Evolutionary conservation across 2,329 filamentous ascomycete genomes (phyloP).

Genomic region (Aspergillus oerlinghausenensis): DNA sequence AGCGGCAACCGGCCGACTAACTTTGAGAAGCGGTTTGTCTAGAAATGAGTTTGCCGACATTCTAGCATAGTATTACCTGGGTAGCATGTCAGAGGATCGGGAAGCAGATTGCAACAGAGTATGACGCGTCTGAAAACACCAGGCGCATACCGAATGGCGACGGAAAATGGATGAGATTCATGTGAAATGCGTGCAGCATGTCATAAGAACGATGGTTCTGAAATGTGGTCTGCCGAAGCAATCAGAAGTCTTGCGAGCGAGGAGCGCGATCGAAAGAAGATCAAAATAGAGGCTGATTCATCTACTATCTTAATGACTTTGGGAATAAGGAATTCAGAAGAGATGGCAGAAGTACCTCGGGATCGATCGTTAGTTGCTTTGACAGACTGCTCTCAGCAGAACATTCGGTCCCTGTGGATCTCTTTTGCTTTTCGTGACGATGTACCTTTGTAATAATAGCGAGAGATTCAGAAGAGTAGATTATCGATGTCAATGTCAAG

Average conservation of each 20-base stretch:
- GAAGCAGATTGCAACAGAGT: background rate
- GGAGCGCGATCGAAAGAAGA: background rate
- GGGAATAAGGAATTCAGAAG: background rate
- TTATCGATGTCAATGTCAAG: background rate
- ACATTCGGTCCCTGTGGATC: background rate
- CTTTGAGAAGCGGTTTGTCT: constrained; percentile 44
- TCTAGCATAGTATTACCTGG: constrained; percentile 18
- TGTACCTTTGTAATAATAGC: background rate
- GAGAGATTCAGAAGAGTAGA: background rate
- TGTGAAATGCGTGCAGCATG: background rate
- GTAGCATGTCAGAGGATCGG: background rate
- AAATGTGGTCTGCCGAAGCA: background rate
- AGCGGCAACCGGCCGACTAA: constrained; percentile 73
- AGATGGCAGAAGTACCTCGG: background rate
- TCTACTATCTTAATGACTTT: background rate
- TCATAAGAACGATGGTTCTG: background rate
- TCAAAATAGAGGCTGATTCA: background rate
- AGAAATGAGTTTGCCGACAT: constrained; percentile 35
- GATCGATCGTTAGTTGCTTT: background rate
- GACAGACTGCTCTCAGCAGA: no score
- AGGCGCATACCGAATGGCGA: background rate
- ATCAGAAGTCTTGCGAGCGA: background rate
- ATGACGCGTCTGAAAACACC: background rate
- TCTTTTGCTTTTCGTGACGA: background rate
- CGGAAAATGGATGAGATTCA: background rate